Evolutionary conservation across 78 protist genomes (phyloP), one percentile per base, ranked within the genome.

Genomic region (Creolimax fragrantissima): DNA sequence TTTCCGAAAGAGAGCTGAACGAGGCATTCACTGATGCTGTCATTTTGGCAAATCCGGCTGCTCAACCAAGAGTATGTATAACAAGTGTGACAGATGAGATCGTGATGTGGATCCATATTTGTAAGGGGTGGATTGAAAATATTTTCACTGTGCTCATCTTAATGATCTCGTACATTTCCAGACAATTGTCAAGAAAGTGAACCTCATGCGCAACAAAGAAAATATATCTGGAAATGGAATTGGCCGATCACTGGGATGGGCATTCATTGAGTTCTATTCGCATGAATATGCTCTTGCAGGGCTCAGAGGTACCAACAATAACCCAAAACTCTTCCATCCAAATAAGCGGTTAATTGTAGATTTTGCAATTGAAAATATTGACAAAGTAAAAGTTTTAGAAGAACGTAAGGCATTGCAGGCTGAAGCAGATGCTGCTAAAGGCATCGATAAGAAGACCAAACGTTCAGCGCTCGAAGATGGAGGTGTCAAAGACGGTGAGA

Each of bases 301-400:
- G 3, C 58, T 89, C 32, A 42, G 85, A 1, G 66, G 35, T 35
- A 37, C 43, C 42, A 43, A 67, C 90, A 90, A 88, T 89, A 89
- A 92, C 90, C 92, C 94, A 2, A 5, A 7, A n/a, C 44, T 67
- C 5, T 85, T 74, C 43, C 4, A n/a, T 1, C 37, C 32, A 36
- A 41, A 84, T 35, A 45, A 90, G 85, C 84, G 93, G 32, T 88
- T 44, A 43, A 91, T 91, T 35, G 89, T 91, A n/a, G 93, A 85
- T 45, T 84, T 84, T 41, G 32, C 90, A 2, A 90, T 85, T 42
- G 90, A 91, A 41, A 74, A 43, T 83, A 83, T 24, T 6, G 86
- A 83, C 42, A 41, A 5, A 5, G 45, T 86, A 4, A 43, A 45
- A 39, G 42, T 83, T 36, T 24, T 35, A 11, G 86, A 83, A 41